Percentiles rank a stretch among this genome's conserved stretches.
These are phyloP conservation scores for Didymella segeticola DNA, from an alignment of 2,329 filamentous ascomycete genomes.

Conservation along the genomic window DNA sequence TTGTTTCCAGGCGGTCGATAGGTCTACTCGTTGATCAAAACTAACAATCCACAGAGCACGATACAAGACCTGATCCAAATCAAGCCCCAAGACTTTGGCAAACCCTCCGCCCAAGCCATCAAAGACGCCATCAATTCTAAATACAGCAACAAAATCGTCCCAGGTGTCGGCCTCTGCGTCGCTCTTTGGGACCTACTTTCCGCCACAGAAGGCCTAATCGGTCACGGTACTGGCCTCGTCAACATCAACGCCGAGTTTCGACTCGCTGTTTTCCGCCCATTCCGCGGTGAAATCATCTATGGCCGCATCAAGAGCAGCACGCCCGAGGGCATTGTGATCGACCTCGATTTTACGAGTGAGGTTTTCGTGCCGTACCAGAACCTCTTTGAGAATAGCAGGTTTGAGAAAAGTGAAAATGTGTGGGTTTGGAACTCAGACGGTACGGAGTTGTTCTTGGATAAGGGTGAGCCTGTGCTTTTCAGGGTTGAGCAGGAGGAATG, in stretches of 20 bases:
- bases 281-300: constrained; percentile 90
- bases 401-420: constrained; percentile 75
- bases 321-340: constrained; percentile 75
- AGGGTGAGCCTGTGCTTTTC: constrained; percentile 86
- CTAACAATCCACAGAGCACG: constrained; percentile 71
- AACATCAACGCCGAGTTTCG: constrained; percentile 98
- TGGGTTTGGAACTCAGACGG: constrained; percentile 85
- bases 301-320: constrained; percentile 79
- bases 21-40: too few species aligned
- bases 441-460: constrained; percentile 83
- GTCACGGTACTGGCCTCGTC: constrained; percentile 87
- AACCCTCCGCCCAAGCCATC: constrained; percentile 81
- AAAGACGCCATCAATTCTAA: constrained; percentile 98
- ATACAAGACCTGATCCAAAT: constrained; percentile 95
- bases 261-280: constrained; percentile 91
- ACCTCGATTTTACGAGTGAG: constrained; percentile 92
- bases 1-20: not conserved
- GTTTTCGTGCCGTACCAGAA: constrained; percentile 72
- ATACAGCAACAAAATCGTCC: constrained; percentile 96
- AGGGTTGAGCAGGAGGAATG: constrained; percentile 87
- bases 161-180: constrained; percentile 92
- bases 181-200: constrained; percentile 90
- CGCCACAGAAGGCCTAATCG: constrained; percentile 91
- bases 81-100: constrained; percentile 84
- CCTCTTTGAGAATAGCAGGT: constrained; percentile 59